These are phyloP conservation scores for Domatiomyces catenatus DNA, from an alignment of 2,329 filamentous ascomycete species.

Conservation along the genomic window DNA sequence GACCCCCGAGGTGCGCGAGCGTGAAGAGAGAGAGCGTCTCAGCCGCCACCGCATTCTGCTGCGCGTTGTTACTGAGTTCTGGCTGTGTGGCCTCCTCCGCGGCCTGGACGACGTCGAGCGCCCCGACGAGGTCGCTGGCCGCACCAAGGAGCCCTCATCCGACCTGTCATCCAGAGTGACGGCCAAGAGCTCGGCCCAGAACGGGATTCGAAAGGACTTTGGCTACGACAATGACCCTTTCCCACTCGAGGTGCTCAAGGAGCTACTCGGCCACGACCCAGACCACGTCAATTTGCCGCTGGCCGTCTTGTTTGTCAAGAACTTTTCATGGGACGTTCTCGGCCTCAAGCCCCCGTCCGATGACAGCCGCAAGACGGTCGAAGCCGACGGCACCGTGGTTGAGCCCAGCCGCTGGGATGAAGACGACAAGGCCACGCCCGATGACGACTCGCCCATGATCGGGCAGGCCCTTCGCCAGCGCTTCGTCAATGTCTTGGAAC, in stretches of 20 bases:
- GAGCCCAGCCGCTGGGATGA: conserved; percentile 32
- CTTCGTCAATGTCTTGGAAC: conserved; percentile 69
- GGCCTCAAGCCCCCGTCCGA: conserved; percentile 57
- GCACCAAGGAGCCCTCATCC: conserved; percentile 37
- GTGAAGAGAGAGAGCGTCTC: conserved; percentile 88
- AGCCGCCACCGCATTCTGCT: conserved; percentile 71
- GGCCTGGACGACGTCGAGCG: conserved; percentile 58
- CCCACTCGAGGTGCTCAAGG: conserved; percentile 92
- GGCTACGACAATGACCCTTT: conserved; percentile 71
- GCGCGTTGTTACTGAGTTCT: conserved; percentile 84
- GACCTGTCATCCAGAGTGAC: conserved; percentile 2
- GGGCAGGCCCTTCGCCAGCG: conserved; percentile 64
- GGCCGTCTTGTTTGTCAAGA: conserved; percentile 88
- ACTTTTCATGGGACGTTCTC: conserved; percentile 88
- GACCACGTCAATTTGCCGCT: conserved; percentile 84
- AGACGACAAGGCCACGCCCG: conserved; percentile 22
- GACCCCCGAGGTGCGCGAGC: conserved; percentile 67
- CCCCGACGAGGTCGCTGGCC: conserved; percentile 43
- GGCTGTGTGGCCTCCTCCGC: conserved; percentile 77
- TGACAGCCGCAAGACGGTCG: conserved; percentile 69
- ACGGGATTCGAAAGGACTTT: conserved; percentile 40
- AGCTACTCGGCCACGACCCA: conserved; percentile 80
- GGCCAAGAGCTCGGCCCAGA: conserved; percentile 38
- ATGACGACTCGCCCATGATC: conserved; percentile 57
- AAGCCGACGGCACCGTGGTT: conserved; percentile 59